Evolutionary conservation across 768 basidiomycete species (phyloP).

Genomic region (Dictyophora rubrovolvata): DNA sequence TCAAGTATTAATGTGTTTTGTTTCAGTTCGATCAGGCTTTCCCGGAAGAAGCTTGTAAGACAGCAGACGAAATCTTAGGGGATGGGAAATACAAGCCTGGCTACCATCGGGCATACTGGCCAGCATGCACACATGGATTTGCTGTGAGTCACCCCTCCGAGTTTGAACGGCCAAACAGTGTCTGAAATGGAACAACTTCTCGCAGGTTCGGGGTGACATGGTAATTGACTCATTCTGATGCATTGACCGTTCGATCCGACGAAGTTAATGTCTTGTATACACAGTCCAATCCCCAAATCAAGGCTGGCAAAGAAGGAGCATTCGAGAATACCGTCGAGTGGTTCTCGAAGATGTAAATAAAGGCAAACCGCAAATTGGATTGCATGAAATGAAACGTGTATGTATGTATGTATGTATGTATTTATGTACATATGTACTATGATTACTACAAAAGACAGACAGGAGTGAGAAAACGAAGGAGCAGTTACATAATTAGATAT

Average conservation of each 20-base stretch:
- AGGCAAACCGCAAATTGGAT: no score
- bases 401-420: no score
- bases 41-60: slow-evolving; percentile 4
- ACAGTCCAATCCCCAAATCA: slow-evolving; percentile 7
- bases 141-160: slow-evolving; percentile 24
- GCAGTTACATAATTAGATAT: no score
- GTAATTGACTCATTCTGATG: background rate
- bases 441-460: no score
- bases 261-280: background rate
- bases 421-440: no score
- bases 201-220: slow-evolving; percentile 11
- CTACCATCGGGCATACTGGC: slow-evolving; percentile 15
- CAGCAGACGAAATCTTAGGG: slow-evolving; percentile 6
- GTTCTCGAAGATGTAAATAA: slow-evolving; percentile 8
- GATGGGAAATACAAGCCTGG: slow-evolving; percentile 12
- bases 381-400: no score
- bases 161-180: background rate
- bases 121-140: slow-evolving; percentile 20
- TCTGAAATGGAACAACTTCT: background rate
- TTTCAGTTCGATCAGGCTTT: slow-evolving; percentile 5
- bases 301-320: slow-evolving; percentile 12
- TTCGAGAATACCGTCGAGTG: slow-evolving; percentile 11
- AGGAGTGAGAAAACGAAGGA: no score
- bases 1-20: no score
- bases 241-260: background rate